phyloP scores from a whole-genome alignment of 495 filamentous ascomycete genomes.

The Neurospora sp. region DNA sequence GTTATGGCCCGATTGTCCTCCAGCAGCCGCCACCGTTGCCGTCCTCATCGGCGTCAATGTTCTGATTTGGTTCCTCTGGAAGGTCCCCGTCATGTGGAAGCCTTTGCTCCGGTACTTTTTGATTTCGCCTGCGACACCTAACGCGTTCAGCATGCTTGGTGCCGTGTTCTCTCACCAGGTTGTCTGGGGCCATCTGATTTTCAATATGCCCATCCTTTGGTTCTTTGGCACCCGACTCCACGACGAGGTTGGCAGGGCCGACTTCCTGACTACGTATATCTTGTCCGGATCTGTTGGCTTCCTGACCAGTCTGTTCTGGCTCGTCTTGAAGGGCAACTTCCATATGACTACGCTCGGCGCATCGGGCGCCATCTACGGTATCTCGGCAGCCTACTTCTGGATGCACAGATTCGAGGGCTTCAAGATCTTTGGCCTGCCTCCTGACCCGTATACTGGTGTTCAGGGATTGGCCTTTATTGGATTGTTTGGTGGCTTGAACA shows the following conservation, averaged over 20 bases:
- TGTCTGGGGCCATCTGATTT: conserved; percentile 45
- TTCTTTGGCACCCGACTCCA: conserved; percentile 49
- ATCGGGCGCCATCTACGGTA: conserved; percentile 59
- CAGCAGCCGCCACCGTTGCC: conserved; percentile 66
- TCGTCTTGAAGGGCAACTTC: conserved; percentile 40
- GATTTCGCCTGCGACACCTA: conserved; percentile 57
- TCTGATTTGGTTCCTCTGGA: conserved; percentile 54
- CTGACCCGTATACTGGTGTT: conserved; percentile 39
- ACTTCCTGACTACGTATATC: conserved; percentile 73
- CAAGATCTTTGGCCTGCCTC: conserved; percentile 40
- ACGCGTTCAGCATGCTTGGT: conserved; percentile 53
- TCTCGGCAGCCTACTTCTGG: conserved; percentile 59
- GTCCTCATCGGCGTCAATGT: conserved; percentile 57
- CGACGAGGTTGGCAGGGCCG: conserved; percentile 77
- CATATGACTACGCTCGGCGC: conserved; percentile 51
- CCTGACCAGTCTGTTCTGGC: conserved; percentile 47
- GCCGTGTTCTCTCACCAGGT: conserved; percentile 72
- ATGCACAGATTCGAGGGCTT: conserved; percentile 46
- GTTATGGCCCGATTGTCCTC: conserved; percentile 64
- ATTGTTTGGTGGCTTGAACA: conserved; percentile 35
- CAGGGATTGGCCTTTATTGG: conserved; percentile 40
- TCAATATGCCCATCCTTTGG: conserved; percentile 58
- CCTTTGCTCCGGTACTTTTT: conserved; percentile 73
- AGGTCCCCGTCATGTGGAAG: conserved; percentile 57
- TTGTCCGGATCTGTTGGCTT: conserved; percentile 56